Evolutionary conservation across 73 alveolate species (phyloP).

Genomic region (Paramecium sexaurelia): DNA sequence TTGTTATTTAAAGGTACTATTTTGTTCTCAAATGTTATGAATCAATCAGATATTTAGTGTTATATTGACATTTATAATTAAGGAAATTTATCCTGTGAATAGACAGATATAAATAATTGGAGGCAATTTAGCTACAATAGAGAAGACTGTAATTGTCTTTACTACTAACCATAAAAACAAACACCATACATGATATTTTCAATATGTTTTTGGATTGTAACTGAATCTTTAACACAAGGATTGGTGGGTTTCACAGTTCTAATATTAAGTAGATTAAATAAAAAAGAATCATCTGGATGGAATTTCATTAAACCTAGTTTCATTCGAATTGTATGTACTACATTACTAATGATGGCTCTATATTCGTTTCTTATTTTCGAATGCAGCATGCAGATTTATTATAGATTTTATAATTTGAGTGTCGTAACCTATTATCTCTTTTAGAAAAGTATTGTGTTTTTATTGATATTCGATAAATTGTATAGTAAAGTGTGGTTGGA

Average conservation of each 20-base stretch:
- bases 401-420: neutral
- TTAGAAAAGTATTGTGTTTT: neutral
- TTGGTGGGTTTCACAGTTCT: constrained; percentile 17
- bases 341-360: neutral
- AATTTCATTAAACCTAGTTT: constrained; percentile 28
- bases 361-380: neutral
- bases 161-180: neutral
- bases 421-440: neutral
- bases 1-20: constrained; percentile 9
- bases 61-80: neutral
- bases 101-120: neutral
- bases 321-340: neutral
- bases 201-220: constrained; percentile 26
- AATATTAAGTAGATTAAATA: constrained; percentile 32
- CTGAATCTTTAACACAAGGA: neutral
- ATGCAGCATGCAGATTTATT: neutral
- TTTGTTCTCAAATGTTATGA: constrained; percentile 12
- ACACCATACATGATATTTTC: neutral
- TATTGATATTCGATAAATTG: constrained; percentile 5
- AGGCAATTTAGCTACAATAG: neutral
- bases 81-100: neutral
- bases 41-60: neutral
- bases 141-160: constrained; percentile 20
- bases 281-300: constrained; percentile 56
- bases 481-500: constrained; percentile 54